A percentile compares a stretch with the other conserved stretches of the same genome.
These are phyloP conservation scores for Aspergillus novoparasiticus DNA, from an alignment of 2,329 filamentous ascomycete genomes.

Conservation along the genomic window DNA sequence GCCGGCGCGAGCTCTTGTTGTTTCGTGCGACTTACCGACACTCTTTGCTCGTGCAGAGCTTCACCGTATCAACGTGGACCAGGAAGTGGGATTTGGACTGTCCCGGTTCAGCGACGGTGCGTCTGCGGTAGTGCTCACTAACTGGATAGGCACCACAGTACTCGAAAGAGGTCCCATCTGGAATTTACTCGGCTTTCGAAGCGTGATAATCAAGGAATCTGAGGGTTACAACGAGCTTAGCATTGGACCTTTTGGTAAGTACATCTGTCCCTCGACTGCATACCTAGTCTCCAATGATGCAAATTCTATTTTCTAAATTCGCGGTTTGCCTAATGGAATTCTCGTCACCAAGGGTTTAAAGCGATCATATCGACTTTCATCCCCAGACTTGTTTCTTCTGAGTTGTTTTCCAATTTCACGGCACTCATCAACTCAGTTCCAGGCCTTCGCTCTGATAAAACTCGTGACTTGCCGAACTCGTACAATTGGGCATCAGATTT, in stretches of 20 bases:
- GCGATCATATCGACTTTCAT: neutral
- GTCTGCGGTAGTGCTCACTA: constrained; percentile 1
- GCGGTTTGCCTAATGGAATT: neutral
- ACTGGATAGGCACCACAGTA: neutral
- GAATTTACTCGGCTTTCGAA: neutral
- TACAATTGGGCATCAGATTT: neutral
- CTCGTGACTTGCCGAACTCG: neutral
- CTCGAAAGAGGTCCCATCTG: neutral
- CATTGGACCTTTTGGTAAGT: neutral
- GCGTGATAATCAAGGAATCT: neutral
- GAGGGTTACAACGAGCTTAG: neutral
- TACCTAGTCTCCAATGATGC: no score
- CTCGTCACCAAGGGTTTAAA: neutral
- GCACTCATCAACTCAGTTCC: neutral
- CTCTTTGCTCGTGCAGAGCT: constrained; percentile 1
- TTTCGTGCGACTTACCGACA: constrained; percentile 49
- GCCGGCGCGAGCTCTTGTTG: constrained; percentile 65
- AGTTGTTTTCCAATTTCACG: neutral
- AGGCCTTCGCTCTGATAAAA: neutral
- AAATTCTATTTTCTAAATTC: neutral
- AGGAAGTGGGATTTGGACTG: neutral
- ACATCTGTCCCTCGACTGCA: neutral
- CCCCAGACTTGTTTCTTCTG: neutral
- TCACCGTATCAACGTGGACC: neutral
- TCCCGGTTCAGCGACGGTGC: constrained; percentile 1